These are phyloP conservation scores for Sclerotiophoma versabilis DNA, from an alignment of 2,329 filamentous ascomycete species.

Conservation along the genomic window DNA sequence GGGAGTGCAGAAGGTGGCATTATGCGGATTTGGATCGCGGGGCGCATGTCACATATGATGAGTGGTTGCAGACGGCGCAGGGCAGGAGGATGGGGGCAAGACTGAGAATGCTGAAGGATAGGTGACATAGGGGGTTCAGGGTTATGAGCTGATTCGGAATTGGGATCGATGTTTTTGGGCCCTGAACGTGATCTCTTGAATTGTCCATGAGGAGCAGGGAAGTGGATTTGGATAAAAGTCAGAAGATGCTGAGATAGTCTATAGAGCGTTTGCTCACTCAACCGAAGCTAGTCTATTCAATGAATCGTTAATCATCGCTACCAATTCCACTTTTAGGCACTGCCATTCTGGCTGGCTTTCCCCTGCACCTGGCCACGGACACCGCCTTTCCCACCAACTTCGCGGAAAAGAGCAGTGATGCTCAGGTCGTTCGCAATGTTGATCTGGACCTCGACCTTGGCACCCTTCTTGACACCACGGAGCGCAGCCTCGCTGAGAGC, in stretches of 20 bases:
- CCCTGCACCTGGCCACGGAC: conserved; percentile 42
- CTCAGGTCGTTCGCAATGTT: conserved; percentile 82
- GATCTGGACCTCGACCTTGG: conserved; percentile 92
- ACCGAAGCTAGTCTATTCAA: conserved; percentile 10
- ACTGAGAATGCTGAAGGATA: conserved; percentile 31
- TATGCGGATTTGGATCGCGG: conserved; percentile 25
- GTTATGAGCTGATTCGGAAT: background rate
- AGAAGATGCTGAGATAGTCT: conserved; percentile 6
- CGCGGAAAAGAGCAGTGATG: conserved; percentile 80
- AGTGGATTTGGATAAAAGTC: background rate
- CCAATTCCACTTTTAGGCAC: conserved; percentile 33
- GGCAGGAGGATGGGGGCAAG: conserved; percentile 35
- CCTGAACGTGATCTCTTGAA: background rate
- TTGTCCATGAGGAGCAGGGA: background rate
- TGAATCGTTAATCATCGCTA: conserved; percentile 3
- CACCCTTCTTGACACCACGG: conserved; percentile 82
- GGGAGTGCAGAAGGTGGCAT: conserved; percentile 44
- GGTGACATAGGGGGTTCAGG: conserved; percentile 24
- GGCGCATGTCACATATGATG: conserved; percentile 26
- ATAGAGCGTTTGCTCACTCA: background rate
- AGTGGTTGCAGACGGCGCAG: conserved; percentile 29
- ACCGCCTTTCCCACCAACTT: conserved; percentile 86
- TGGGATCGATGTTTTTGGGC: background rate
- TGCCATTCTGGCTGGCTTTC: conserved; percentile 38
- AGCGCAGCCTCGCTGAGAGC: conserved; percentile 86